Evolutionary conservation across 176 grass and related monocot genomes (phyloP).

Genomic region (Alopecurus myosuroides): DNA sequence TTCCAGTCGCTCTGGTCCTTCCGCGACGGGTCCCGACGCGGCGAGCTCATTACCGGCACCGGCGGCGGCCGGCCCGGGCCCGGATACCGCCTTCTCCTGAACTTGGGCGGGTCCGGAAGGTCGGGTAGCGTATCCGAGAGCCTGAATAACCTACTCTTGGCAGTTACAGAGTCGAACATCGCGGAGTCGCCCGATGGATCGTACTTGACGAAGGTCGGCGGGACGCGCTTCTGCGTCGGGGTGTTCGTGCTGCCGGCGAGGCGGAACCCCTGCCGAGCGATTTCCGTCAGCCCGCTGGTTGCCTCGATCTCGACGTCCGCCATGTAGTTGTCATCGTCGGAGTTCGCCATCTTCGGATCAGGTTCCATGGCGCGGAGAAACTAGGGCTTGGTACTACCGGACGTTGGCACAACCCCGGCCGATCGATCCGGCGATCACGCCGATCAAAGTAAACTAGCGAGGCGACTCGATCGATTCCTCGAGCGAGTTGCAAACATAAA

Average conservation of each 20-base stretch:
- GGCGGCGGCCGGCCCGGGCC: conserved; percentile 6
- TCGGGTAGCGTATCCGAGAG: conserved; percentile 14
- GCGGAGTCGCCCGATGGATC: conserved; percentile 36
- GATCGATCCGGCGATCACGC: no score
- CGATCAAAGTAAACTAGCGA: no score
- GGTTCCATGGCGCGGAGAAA: no score
- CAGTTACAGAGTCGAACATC: conserved; percentile 15
- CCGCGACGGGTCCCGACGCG: conserved; percentile 11
- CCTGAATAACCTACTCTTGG: conserved; percentile 5
- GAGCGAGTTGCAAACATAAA: no score
- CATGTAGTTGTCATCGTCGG: not conserved
- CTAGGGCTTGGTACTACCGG: no score
- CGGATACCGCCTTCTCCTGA: conserved; percentile 24
- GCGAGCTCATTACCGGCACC: conserved; percentile 29
- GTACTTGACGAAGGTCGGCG: conserved; percentile 47
- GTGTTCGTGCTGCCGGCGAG: conserved; percentile 23
- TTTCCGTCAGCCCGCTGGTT: conserved; percentile 22
- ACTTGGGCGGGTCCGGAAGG: conserved; percentile 28
- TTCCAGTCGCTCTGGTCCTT: conserved; percentile 34
- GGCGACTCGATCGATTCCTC: no score
- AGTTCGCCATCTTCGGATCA: no score
- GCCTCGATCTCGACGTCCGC: conserved; percentile 17
- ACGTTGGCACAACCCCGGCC: no score
- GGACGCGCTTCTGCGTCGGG: conserved; percentile 6
- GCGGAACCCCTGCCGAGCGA: conserved; percentile 28